Percentiles rank a stretch among this genome's conserved stretches.
Evolutionary conservation across 192 early-diverging fungal species (phyloP).

Genomic region (Coemansia sp.): DNA sequence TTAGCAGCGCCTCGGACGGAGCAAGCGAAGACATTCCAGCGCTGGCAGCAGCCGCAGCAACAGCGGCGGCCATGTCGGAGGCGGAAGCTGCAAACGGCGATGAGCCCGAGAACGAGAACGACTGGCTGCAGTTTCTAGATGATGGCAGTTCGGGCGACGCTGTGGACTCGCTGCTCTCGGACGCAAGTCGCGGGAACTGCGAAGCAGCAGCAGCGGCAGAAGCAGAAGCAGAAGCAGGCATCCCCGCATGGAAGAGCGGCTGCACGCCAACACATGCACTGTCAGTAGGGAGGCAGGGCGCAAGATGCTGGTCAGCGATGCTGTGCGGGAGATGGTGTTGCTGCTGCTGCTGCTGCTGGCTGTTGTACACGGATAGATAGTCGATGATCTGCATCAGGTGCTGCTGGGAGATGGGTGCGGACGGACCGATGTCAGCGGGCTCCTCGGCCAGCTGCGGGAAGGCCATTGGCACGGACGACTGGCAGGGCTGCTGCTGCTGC

Average conservation of each 20-base stretch:
- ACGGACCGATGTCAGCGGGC: slow-evolving; percentile 4
- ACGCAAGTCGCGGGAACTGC: slow-evolving; percentile 40
- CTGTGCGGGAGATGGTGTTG: background rate
- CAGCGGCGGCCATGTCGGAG: background rate
- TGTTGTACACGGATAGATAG: slow-evolving; percentile 44
- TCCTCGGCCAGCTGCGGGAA: slow-evolving; percentile 51
- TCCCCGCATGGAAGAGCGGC: background rate
- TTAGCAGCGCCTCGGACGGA: slow-evolving; percentile 12
- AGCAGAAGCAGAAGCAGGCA: slow-evolving; percentile 11
- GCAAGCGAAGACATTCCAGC: slow-evolving; percentile 1
- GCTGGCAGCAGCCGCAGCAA: slow-evolving; percentile 2
- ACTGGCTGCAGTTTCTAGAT: slow-evolving; percentile 11
- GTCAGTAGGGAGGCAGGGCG: background rate
- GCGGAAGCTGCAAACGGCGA: slow-evolving; percentile 2
- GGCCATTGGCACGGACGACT: slow-evolving; percentile 14
- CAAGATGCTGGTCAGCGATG: slow-evolving; percentile 15
- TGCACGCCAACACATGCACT: slow-evolving; percentile 2
- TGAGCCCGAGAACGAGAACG: background rate
- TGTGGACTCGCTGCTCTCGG: slow-evolving; percentile 44
- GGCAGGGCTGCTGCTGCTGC: background rate
- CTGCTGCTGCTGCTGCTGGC: slow-evolving; percentile 7
- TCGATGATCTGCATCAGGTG: slow-evolving; percentile 55
- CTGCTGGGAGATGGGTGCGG: slow-evolving; percentile 38
- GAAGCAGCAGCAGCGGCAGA: background rate
- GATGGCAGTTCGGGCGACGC: slow-evolving; percentile 46